Percentiles rank a stretch among this genome's conserved stretches.
Conservation (phyloP, 1,284 basidiomycete species). For the Hypsizygus ulmarius region DNA sequence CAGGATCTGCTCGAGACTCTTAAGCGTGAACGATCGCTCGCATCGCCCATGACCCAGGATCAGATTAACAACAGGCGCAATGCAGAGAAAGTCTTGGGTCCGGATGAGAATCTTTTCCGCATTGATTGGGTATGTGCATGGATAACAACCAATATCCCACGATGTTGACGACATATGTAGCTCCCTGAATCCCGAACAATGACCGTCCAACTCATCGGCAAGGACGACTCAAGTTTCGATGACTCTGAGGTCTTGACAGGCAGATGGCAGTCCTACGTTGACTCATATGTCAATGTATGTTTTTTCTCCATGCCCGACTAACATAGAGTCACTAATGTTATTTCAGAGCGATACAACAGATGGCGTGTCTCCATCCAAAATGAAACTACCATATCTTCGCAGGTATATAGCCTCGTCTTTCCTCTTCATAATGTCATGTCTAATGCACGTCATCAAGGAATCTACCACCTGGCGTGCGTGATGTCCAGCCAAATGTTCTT, state of each 20-base stretch:
- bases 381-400: conserved; percentile 72
- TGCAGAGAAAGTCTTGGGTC: conserved; percentile 80
- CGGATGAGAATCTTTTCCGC: conserved; percentile 90
- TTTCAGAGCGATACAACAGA: conserved; percentile 51
- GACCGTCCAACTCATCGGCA: conserved; percentile 84
- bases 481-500: conserved; percentile 41
- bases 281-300: conserved; percentile 80
- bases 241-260: conserved; percentile 82
- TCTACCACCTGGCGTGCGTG: conserved; percentile 35
- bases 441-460: conserved; percentile 35
- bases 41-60: conserved; percentile 71
- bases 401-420: conserved; percentile 43
- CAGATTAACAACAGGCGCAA: conserved; percentile 82
- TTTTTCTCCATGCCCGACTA: not conserved
- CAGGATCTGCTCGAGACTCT: conserved; percentile 83
- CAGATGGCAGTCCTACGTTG: conserved; percentile 89
- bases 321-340: conserved; percentile 2
- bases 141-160: not conserved
- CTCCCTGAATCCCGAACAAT: conserved; percentile 68
- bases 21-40: conserved; percentile 71
- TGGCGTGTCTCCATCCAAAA: conserved; percentile 47
- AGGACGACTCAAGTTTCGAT: conserved; percentile 86
- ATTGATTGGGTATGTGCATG: conserved; percentile 79
- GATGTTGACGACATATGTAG: conserved; percentile 42
- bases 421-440: not conserved